A percentile compares a stretch with the other conserved stretches of the same genome.
These are phyloP conservation scores for Cercophora scortea DNA, from an alignment of 495 filamentous ascomycete genomes.

Conservation along the genomic window DNA sequence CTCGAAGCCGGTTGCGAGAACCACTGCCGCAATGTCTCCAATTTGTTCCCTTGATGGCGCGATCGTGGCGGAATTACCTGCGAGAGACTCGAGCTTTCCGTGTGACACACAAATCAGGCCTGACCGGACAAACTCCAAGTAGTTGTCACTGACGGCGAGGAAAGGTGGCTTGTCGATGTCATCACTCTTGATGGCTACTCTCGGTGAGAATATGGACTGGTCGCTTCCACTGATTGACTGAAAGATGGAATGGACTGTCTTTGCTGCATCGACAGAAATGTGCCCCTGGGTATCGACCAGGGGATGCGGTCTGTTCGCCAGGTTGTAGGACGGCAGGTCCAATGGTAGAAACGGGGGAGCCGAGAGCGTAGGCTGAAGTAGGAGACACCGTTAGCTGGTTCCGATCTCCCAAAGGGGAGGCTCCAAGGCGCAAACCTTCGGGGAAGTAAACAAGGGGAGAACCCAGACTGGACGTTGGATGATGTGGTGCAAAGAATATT, in stretches of 20 bases:
- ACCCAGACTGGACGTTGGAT: conserved; percentile 64
- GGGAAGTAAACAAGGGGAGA: conserved; percentile 52
- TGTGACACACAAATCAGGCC: conserved; percentile 46
- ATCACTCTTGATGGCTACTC: conserved; percentile 23
- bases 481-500: conserved; percentile 57
- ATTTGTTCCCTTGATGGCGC: conserved; percentile 27
- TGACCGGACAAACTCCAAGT: conserved; percentile 62
- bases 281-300: conserved; percentile 53
- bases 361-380: conserved; percentile 29
- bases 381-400: background rate
- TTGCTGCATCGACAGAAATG: conserved; percentile 46
- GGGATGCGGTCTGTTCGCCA: conserved; percentile 48
- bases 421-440: conserved; percentile 29
- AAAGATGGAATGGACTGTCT: conserved; percentile 45
- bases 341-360: conserved; percentile 60
- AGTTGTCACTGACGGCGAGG: conserved; percentile 61
- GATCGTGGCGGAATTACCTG: conserved; percentile 27
- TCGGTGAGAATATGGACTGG: conserved; percentile 47
- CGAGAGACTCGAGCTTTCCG: conserved; percentile 32
- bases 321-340: conserved; percentile 70
- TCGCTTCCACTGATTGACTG: conserved; percentile 51
- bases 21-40: conserved; percentile 53
- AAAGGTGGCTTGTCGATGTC: conserved; percentile 46
- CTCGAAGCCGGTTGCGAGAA: conserved; percentile 73
- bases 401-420: background rate